Evolutionary conservation across 495 filamentous ascomycete species (phyloP).

Genomic region (Aspergillus leporis): DNA sequence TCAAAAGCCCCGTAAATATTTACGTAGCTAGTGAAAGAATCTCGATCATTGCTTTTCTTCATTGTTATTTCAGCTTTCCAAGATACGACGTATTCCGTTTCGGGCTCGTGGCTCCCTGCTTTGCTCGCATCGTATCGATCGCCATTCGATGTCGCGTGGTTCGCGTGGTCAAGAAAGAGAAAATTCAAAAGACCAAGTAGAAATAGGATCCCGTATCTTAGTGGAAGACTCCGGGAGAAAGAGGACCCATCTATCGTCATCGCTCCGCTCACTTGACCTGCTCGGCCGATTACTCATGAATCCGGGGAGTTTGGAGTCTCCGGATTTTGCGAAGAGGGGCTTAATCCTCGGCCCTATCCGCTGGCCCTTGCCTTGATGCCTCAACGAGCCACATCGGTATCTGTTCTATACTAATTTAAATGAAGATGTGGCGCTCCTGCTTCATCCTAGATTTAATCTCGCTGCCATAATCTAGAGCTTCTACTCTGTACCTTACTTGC

Average conservation of each 20-base stretch:
- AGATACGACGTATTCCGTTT: neutral
- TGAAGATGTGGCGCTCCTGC: neutral
- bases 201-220: neutral
- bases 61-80: neutral
- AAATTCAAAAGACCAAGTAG: neutral
- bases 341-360: conserved; percentile 11
- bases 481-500: neutral
- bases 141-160: conserved; percentile 11
- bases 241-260: conserved; percentile 11
- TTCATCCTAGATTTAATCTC: neutral
- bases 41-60: neutral
- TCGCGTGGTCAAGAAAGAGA: conserved; percentile 19
- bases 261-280: conserved; percentile 9
- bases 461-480: neutral
- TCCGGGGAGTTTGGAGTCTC: conserved; percentile 23
- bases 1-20: too few relatives aligned
- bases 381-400: neutral
- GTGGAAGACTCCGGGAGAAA: neutral
- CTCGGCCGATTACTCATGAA: conserved; percentile 20
- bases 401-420: neutral
- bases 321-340: conserved; percentile 12
- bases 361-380: neutral
- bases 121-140: conserved; percentile 1
- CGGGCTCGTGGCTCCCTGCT: neutral
- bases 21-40: neutral